These are phyloP conservation scores for Neurospora sp. DNA, from an alignment of 495 filamentous ascomycete genomes.

Conservation along the genomic window DNA sequence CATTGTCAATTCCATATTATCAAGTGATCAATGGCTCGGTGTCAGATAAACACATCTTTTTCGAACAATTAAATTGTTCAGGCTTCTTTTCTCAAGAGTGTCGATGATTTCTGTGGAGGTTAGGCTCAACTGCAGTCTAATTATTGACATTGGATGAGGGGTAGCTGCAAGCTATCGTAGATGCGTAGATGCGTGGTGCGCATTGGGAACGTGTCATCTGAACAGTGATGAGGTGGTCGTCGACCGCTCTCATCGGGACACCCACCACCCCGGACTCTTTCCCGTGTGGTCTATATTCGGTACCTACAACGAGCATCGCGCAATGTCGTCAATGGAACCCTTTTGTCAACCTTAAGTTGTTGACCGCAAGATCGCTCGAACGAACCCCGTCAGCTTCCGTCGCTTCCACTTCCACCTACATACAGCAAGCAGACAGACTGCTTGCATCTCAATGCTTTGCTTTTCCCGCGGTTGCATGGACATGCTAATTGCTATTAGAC, in stretches of 20 bases:
- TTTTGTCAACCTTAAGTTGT: not conserved
- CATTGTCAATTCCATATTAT: not conserved
- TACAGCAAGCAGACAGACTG: not conserved
- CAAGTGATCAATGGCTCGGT: not conserved
- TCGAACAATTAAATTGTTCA: not conserved
- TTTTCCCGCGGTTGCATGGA: not conserved
- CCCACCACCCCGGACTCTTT: not conserved
- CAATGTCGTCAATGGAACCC: not conserved
- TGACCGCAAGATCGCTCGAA: not conserved
- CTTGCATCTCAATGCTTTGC: not conserved
- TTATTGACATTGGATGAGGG: not conserved
- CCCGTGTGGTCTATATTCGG: not conserved
- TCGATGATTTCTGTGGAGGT: not conserved
- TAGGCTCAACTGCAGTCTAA: not conserved
- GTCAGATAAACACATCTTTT: not conserved
- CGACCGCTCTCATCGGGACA: not conserved
- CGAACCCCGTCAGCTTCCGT: not conserved
- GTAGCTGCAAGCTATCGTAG: not conserved
- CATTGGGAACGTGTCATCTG: not conserved
- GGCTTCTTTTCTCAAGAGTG: not conserved
- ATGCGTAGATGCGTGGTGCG: not conserved
- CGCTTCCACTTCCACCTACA: not conserved
- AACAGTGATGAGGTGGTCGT: not conserved
- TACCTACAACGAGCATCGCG: not conserved
- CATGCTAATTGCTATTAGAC: not conserved